A percentile compares a stretch with the other conserved stretches of the same genome.
Evolutionary conservation across 805 yeast genomes (phyloP).

Genomic region (Priceomyces melissophilus): DNA sequence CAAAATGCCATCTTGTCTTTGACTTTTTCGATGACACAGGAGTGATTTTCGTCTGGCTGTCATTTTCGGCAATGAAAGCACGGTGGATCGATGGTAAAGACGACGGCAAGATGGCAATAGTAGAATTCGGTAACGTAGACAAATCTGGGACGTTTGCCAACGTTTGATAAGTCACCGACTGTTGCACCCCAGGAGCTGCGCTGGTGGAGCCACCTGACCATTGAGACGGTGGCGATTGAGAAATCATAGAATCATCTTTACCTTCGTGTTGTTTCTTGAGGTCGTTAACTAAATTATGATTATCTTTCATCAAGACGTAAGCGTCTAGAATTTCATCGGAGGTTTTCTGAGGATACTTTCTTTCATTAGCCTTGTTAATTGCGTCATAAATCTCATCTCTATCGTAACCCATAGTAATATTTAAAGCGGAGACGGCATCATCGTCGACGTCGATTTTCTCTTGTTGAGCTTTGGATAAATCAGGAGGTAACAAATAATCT

Average conservation of each 20-base stretch:
- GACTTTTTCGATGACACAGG: constrained; percentile 75
- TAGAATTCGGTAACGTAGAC: constrained; percentile 61
- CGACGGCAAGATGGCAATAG: constrained; percentile 89
- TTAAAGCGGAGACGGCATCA: constrained; percentile 68
- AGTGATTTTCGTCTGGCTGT: constrained; percentile 29
- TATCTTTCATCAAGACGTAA: constrained; percentile 77
- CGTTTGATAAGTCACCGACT: constrained; percentile 45
- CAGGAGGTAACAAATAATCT: constrained; percentile 69
- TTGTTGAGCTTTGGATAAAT: constrained; percentile 32
- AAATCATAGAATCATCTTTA: constrained; percentile 55
- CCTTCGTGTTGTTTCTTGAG: constrained; percentile 51
- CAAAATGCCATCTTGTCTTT: constrained; percentile 97
- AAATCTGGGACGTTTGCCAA: constrained; percentile 45
- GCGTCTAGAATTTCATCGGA: constrained; percentile 81
- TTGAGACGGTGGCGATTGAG: constrained; percentile 59
- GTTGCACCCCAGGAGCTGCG: constrained; percentile 42
- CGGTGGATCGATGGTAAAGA: constrained; percentile 92
- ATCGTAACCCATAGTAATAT: constrained; percentile 85
- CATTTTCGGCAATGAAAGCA: constrained; percentile 76
- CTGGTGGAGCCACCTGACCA: constrained; percentile 29
- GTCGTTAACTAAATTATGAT: constrained; percentile 65
- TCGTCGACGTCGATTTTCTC: constrained; percentile 60
- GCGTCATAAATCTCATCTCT: constrained; percentile 78
- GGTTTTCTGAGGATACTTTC: constrained; percentile 26
- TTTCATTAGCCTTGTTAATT: constrained; percentile 47